Base-by-base conservation (phyloP, 768 basidiomycete species). In the Mycena galopus region DNA sequence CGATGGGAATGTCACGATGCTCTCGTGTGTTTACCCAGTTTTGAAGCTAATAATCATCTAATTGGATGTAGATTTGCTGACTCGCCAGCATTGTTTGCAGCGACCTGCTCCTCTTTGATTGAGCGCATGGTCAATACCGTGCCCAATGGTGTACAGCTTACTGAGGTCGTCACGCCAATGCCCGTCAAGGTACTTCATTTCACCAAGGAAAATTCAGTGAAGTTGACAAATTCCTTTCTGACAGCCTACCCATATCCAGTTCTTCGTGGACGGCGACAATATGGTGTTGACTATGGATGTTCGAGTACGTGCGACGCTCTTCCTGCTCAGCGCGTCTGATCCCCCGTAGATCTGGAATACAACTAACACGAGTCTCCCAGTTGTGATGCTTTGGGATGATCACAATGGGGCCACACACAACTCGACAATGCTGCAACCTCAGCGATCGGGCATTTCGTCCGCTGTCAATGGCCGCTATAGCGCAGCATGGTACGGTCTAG, bases 401-500 rank as follows among this genome's bases (percentile, higher is more conserved):
- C 57, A 67, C 33, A 23, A 16, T 27, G 53, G 55, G 14, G 53
- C 8, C 17, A 57, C 33, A 16, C 27, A 56, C 39, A 65, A 29
- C 27, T 27, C 33, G 23, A 27, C 55, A 17, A 37, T 65, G 35
- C 21, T 17, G 33, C 4, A 14, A 25, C 55, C n/a, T n/a, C n/a
- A 30, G 55, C 55, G 55, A 30, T 3, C 5, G 4, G 65, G 65
- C 37, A 35, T 16, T 11, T 55, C 53, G 9, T 27, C 25, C 37
- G 33, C 65, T 5, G 44, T 39, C 27, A 42, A 25, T n/a, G 56
- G 11, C 6, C 55, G 29, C 30, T 44, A 32, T 30, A 51, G 23
- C 7, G 37, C 66, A n/a, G 23, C 23, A 2, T 67, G 66, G 66
- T 67, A 67, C 57, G 39, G 21, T 2, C 21, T 67, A 16, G 55